Evolutionary conservation across 441 rosid species (phyloP).

Genomic region (Corymbia citriodora): DNA sequence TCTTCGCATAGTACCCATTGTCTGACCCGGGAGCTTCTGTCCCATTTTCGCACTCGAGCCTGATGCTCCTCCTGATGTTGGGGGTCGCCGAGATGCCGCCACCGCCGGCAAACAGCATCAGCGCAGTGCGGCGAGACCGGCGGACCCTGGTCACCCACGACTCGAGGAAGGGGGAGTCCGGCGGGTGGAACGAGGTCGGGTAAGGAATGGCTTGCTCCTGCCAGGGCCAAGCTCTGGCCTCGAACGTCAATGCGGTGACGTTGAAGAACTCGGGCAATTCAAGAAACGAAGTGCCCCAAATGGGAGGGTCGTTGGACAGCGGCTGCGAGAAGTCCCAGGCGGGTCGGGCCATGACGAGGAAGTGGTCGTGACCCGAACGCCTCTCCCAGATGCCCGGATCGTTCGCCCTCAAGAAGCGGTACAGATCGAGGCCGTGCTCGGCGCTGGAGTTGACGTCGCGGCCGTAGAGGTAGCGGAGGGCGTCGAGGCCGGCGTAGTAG

Average conservation of each 20-base stretch:
- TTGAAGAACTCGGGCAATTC: slow-evolving; percentile 69
- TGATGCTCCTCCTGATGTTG: slow-evolving; percentile 71
- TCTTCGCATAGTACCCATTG: slow-evolving; percentile 13
- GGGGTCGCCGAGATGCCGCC: slow-evolving; percentile 61
- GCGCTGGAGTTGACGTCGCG: slow-evolving; percentile 60
- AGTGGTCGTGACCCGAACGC: slow-evolving; percentile 64
- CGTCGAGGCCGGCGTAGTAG: slow-evolving; percentile 73
- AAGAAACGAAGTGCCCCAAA: slow-evolving; percentile 92
- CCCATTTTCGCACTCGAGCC: slow-evolving; percentile 54
- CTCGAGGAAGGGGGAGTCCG: slow-evolving; percentile 43
- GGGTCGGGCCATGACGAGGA: slow-evolving; percentile 81
- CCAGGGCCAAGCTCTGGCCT: slow-evolving; percentile 78
- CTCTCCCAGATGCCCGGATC: slow-evolving; percentile 53
- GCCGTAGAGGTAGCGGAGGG: slow-evolving; percentile 71
- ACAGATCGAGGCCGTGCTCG: slow-evolving; percentile 67
- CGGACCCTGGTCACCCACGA: slow-evolving; percentile 70
- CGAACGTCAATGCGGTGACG: slow-evolving; percentile 64
- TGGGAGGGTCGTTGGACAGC: slow-evolving; percentile 54
- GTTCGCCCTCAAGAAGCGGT: slow-evolving; percentile 32
- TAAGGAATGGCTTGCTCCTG: slow-evolving; percentile 91
- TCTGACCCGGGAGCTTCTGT: not conserved
- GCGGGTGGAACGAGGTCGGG: slow-evolving; percentile 86
- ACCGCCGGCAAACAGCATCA: slow-evolving; percentile 83
- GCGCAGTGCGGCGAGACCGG: slow-evolving; percentile 41
- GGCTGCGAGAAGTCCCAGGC: slow-evolving; percentile 98